Percentiles rank a stretch among this genome's conserved stretches.
Conservation (phyloP, 495 filamentous ascomycete genomes). For the Mycothermus thermophilus region DNA sequence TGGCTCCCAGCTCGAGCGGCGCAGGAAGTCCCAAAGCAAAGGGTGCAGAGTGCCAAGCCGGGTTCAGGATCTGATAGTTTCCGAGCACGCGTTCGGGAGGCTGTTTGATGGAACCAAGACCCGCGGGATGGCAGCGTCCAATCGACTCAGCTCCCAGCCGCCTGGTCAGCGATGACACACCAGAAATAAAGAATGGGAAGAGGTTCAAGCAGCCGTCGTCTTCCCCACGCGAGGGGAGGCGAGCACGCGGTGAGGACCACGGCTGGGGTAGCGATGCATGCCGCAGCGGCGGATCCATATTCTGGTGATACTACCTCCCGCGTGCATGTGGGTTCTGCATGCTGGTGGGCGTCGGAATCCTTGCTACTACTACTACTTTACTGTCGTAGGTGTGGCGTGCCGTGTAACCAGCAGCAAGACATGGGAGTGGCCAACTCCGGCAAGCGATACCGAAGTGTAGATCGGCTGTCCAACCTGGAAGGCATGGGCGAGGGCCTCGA, state of each 20-base stretch:
- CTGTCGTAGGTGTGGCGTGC: no score
- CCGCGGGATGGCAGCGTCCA: constrained; percentile 4
- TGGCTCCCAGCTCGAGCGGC: constrained; percentile 1
- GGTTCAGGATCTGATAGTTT: constrained; percentile 2
- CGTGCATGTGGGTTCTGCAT: no score
- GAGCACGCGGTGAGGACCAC: constrained; percentile 10
- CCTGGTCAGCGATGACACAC: constrained; percentile 16
- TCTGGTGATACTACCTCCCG: no score
- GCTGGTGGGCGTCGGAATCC: no score
- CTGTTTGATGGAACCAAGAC: neutral
- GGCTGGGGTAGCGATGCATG: constrained; percentile 4
- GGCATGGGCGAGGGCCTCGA: no score
- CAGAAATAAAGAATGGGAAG: constrained; percentile 7
- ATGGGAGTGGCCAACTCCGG: no score
- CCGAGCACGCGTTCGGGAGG: constrained; percentile 5
- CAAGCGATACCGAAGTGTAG: no score
- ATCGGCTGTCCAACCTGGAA: no score
- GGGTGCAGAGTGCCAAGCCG: constrained; percentile 1
- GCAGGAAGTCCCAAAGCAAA: neutral
- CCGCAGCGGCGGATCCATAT: no score
- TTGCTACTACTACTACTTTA: no score
- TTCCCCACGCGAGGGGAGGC: constrained; percentile 1
- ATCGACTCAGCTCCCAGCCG: constrained; percentile 3
- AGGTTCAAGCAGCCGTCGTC: no score
- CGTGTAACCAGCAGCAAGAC: no score